phyloP scores from a whole-genome alignment of 176 grass and related monocot species.

The Panicum miliaceum region DNA sequence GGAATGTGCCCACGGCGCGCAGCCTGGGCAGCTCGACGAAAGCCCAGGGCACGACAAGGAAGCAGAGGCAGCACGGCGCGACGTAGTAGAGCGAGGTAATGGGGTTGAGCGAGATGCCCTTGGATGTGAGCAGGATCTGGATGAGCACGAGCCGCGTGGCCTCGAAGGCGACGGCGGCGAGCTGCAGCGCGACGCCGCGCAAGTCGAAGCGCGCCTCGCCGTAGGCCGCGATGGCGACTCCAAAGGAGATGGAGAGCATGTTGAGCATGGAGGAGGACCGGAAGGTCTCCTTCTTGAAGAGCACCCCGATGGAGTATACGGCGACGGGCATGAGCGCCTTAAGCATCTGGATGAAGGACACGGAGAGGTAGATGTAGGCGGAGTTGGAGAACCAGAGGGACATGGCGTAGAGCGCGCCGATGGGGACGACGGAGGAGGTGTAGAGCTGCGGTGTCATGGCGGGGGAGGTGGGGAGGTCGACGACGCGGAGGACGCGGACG shows the following conservation, averaged over 20 bases:
- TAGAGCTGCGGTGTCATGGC: constrained; percentile 78
- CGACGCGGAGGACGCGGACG: constrained; percentile 74
- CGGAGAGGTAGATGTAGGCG: constrained; percentile 96
- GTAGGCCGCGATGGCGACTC: constrained; percentile 93
- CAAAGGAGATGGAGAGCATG: constrained; percentile 99
- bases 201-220: constrained; percentile 83
- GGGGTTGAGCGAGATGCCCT: constrained; percentile 93
- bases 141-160: constrained; percentile 92
- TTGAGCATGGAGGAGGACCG: constrained; percentile 73
- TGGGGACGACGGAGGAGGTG: constrained; percentile 76
- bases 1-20: constrained; percentile 59
- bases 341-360: constrained; percentile 99
- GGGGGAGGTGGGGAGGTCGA: constrained; percentile 70
- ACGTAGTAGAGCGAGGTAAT: constrained; percentile 97
- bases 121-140: constrained; percentile 97
- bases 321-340: constrained; percentile 99
- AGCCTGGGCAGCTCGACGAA: constrained; percentile 87
- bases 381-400: constrained; percentile 99
- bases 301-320: constrained; percentile 82
- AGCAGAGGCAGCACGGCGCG: constrained; percentile 81
- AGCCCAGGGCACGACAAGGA: constrained; percentile 80
- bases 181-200: constrained; percentile 80
- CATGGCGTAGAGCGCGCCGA: constrained; percentile 91
- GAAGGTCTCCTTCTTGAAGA: constrained; percentile 89
- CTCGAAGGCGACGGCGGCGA: constrained; percentile 86